Evolutionary conservation across 2,329 filamentous ascomycete genomes (phyloP).

Genomic region (Diaporthe helianthi): DNA sequence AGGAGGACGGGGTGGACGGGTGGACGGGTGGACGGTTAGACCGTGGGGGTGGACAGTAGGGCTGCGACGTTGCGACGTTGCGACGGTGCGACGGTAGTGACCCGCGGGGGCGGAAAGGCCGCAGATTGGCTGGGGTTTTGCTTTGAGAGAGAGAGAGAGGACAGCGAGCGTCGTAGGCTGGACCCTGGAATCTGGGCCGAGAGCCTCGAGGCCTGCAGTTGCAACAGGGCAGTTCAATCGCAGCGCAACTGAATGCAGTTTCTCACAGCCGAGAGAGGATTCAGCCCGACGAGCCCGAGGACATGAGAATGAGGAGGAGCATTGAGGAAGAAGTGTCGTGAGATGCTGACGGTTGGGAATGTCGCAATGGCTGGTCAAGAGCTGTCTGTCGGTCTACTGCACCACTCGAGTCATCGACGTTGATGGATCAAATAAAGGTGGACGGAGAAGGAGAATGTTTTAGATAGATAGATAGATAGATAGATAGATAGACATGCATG

Average conservation of each 20-base stretch:
- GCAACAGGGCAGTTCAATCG: not conserved
- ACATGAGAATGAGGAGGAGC: no score
- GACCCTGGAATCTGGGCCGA: conserved; percentile 10
- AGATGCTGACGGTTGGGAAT: not conserved
- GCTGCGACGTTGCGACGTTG: conserved; percentile 3
- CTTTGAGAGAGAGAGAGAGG: not conserved
- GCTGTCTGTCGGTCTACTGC: not conserved
- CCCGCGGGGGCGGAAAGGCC: conserved; percentile 9
- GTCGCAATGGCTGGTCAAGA: not conserved
- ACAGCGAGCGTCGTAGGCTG: conserved; percentile 2
- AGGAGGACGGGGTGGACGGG: not conserved
- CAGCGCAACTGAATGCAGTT: not conserved
- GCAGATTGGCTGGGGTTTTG: conserved; percentile 24
- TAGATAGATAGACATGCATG: no score
- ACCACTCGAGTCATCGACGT: not conserved
- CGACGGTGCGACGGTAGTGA: not conserved
- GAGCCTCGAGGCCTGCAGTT: not conserved
- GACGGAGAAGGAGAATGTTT: not conserved
- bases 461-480: not conserved
- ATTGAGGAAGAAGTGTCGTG: no score
- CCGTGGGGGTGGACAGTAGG: not conserved
- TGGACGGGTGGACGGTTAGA: not conserved
- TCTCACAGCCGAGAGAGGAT: not conserved
- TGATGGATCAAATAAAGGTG: conserved; percentile 3
- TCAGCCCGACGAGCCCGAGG: not conserved